A percentile compares a stretch with the other conserved stretches of the same genome.
phyloP scores from a whole-genome alignment of 768 basidiomycete species.

The Suillus alpinus region DNA sequence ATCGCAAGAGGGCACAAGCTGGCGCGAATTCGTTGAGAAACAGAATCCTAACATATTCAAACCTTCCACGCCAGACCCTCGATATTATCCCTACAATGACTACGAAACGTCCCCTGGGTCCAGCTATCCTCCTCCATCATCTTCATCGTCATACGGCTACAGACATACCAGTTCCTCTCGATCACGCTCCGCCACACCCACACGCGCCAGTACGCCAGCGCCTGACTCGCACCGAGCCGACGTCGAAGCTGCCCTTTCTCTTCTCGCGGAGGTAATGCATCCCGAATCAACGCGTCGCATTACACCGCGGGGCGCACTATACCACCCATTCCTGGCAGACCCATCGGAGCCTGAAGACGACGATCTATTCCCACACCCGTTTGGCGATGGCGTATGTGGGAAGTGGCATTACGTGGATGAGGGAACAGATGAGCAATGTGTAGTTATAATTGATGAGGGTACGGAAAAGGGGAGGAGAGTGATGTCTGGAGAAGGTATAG shows the following conservation, averaged over 20 bases:
- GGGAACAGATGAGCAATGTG: conserved; percentile 55
- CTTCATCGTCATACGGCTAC: conserved; percentile 29
- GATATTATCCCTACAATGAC: conserved; percentile 52
- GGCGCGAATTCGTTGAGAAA: conserved; percentile 71
- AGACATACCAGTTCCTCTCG: conserved; percentile 14
- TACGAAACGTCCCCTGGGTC: conserved; percentile 22
- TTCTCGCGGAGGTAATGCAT: conserved; percentile 71
- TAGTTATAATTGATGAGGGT: conserved; percentile 40
- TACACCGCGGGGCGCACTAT: conserved; percentile 73
- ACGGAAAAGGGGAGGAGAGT: conserved; percentile 31
- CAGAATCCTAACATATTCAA: conserved; percentile 71
- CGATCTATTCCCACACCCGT: conserved; percentile 65
- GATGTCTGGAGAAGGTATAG: conserved; percentile 44
- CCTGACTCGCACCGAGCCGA: conserved; percentile 46
- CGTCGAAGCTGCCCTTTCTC: conserved; percentile 66
- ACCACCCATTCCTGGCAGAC: conserved; percentile 72
- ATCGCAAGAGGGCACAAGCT: conserved; percentile 59
- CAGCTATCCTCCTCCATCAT: conserved; percentile 28
- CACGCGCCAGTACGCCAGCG: conserved; percentile 9
- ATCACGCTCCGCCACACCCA: conserved; percentile 23
- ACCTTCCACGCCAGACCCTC: conserved; percentile 47
- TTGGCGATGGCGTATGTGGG: conserved; percentile 65
- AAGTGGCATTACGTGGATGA: conserved; percentile 58
- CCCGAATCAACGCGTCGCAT: conserved; percentile 76
- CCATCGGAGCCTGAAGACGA: conserved; percentile 53